A percentile compares a stretch with the other conserved stretches of the same genome.
phyloP scores from a whole-genome alignment of 495 filamentous ascomycete species.

The Tuber magnatum region DNA sequence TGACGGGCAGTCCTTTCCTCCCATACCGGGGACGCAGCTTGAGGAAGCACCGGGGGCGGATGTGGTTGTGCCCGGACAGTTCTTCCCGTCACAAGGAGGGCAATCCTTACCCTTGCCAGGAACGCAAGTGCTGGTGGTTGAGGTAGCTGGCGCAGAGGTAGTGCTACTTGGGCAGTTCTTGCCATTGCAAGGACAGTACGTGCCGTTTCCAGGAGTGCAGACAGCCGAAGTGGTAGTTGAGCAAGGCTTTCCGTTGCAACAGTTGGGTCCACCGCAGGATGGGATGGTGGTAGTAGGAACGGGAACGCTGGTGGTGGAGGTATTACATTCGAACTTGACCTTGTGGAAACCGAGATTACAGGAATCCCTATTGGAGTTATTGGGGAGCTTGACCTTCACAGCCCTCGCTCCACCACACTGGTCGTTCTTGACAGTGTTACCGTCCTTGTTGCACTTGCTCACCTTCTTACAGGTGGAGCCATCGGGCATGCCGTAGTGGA shows the following conservation, averaged over 20 bases:
- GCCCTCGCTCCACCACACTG: slow-evolving; percentile 86
- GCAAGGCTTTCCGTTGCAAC: slow-evolving; percentile 23
- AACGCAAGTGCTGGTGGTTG: slow-evolving; percentile 33
- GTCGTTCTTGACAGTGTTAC: slow-evolving; percentile 64
- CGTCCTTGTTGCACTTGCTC: slow-evolving; percentile 55
- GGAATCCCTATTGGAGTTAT: slow-evolving; percentile 48
- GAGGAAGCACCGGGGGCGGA: slow-evolving; percentile 8
- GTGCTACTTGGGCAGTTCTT: neutral
- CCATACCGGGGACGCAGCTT: slow-evolving; percentile 20
- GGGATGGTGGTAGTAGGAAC: slow-evolving; percentile 38
- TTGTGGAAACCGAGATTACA: slow-evolving; percentile 69
- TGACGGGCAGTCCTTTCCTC: slow-evolving; percentile 4
- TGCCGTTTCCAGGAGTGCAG: slow-evolving; percentile 21
- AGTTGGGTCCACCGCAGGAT: slow-evolving; percentile 24
- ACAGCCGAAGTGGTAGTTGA: slow-evolving; percentile 32
- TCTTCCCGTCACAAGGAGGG: neutral
- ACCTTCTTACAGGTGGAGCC: slow-evolving; percentile 70
- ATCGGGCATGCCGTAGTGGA: slow-evolving; percentile 76
- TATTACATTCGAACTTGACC: slow-evolving; percentile 73
- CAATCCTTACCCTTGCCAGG: slow-evolving; percentile 17
- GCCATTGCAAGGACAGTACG: slow-evolving; percentile 2
- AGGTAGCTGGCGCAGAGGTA: slow-evolving; percentile 14
- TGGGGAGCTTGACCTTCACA: slow-evolving; percentile 67
- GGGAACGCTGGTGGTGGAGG: slow-evolving; percentile 43
- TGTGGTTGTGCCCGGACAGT: neutral